Conservation (phyloP, 148 eudicot species). For the Rhododendron vialii region DNA sequence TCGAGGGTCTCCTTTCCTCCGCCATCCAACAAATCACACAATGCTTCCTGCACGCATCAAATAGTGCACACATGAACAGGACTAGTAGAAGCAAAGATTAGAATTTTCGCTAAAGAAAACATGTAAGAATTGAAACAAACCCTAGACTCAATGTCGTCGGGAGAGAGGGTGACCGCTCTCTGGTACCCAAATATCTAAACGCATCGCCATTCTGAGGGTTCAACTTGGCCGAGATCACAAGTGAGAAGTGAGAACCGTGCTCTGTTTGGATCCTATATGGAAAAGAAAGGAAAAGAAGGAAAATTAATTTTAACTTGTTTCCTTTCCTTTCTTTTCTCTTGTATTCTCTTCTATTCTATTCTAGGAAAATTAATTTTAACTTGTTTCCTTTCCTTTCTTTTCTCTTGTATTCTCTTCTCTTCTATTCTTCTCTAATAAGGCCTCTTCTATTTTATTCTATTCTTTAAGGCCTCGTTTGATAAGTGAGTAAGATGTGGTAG, state of each 20-base stretch:
- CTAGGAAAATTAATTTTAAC: too few relatives aligned
- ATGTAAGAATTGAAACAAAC: constrained; percentile 25
- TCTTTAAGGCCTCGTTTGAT: too few relatives aligned
- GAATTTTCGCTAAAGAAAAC: neutral
- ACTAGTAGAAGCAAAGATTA: neutral
- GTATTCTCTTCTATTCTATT: too few relatives aligned
- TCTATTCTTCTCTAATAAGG: too few relatives aligned
- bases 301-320: too few relatives aligned
- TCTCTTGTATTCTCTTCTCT: too few relatives aligned
- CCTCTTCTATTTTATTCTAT: too few relatives aligned
- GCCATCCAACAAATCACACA: constrained; percentile 76
- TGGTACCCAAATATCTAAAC: constrained; percentile 78
- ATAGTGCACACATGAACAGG: neutral
- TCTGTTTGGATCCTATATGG: too few relatives aligned
- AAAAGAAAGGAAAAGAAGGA: too few relatives aligned
- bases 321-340: neutral
- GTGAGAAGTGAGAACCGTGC: too few relatives aligned
- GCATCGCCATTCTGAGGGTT: constrained; percentile 67
- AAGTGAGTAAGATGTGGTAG: too few relatives aligned
- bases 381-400: constrained; percentile 1
- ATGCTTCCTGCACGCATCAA: constrained; percentile 44
- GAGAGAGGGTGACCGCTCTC: constrained; percentile 68
- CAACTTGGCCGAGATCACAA: constrained; percentile 60
- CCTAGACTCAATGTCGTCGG: constrained; percentile 71
- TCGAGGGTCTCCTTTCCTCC: constrained; percentile 79